These are phyloP conservation scores for Cladobotryum protrusum DNA, from an alignment of 2,329 filamentous ascomycete species.

Conservation along the genomic window DNA sequence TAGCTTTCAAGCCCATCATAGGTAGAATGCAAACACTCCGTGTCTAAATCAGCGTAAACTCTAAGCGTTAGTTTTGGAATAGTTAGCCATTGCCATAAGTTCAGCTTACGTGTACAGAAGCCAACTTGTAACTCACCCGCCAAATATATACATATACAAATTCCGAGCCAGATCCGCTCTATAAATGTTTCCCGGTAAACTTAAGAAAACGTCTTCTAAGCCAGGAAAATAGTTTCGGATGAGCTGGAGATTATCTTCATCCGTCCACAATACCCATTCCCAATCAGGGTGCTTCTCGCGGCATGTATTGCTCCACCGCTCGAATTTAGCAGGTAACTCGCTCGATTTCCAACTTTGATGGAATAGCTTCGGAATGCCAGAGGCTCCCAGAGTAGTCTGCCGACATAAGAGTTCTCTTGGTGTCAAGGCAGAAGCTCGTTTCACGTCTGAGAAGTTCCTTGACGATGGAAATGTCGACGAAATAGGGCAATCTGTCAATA, in stretches of 20 bases:
- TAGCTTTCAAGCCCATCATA: slow-evolving; percentile 13
- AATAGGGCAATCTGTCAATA: too few species aligned
- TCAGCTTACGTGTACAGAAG: neutral
- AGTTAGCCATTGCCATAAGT: neutral
- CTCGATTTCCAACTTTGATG: slow-evolving; percentile 23
- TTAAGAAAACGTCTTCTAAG: slow-evolving; percentile 24
- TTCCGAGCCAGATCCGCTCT: slow-evolving; percentile 26
- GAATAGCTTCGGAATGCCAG: slow-evolving; percentile 32
- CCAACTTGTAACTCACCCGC: slow-evolving; percentile 18
- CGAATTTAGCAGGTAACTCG: slow-evolving; percentile 21
- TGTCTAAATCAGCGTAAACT: slow-evolving; percentile 18
- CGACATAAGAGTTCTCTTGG: too few species aligned
- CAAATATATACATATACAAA: slow-evolving; percentile 31
- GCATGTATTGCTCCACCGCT: slow-evolving; percentile 27
- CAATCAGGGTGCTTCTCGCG: slow-evolving; percentile 25
- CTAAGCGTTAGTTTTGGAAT: slow-evolving; percentile 1
- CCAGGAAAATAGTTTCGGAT: slow-evolving; percentile 27
- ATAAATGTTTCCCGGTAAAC: slow-evolving; percentile 25
- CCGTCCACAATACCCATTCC: slow-evolving; percentile 32
- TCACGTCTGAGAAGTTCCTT: too few species aligned
- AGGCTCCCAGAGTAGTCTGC: too few species aligned
- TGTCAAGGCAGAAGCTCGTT: too few species aligned
- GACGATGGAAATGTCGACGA: too few species aligned
- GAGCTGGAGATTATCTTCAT: slow-evolving; percentile 29
- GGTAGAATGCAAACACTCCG: slow-evolving; percentile 24